These are phyloP conservation scores for Kazachstania viticola DNA, from an alignment of 805 yeast species.

Conservation along the genomic window DNA sequence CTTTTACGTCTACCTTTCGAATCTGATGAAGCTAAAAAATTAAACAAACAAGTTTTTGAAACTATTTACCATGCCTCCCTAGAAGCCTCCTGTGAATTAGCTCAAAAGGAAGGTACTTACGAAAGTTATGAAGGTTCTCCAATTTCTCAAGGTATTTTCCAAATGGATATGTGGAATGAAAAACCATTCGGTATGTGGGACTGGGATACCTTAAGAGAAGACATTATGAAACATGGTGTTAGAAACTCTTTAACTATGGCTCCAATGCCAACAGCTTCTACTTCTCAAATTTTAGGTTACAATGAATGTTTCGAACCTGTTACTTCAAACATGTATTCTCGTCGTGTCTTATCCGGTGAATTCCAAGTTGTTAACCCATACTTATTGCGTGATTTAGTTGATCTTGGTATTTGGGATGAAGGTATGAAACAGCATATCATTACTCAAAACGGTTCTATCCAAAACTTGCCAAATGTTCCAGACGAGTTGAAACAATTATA, in stretches of 20 bases:
- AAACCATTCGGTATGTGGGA: slow-evolving; percentile 76
- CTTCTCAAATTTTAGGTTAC: slow-evolving; percentile 88
- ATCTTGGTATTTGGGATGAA: slow-evolving; percentile 73
- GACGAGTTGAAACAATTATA: slow-evolving; percentile 63
- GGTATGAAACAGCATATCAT: slow-evolving; percentile 69
- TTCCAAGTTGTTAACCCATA: slow-evolving; percentile 87
- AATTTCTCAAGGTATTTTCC: slow-evolving; percentile 73
- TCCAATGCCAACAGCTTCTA: slow-evolving; percentile 97
- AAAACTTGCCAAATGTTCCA: slow-evolving; percentile 64
- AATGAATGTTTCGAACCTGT: slow-evolving; percentile 95
- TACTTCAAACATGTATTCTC: slow-evolving; percentile 82
- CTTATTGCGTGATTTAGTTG: slow-evolving; percentile 69
- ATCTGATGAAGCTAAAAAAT: slow-evolving; percentile 58
- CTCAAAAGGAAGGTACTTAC: slow-evolving; percentile 58
- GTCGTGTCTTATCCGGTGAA: slow-evolving; percentile 90
- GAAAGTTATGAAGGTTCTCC: slow-evolving; percentile 76
- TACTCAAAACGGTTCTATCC: slow-evolving; percentile 75
- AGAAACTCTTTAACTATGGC: slow-evolving; percentile 84
- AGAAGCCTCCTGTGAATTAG: slow-evolving; percentile 78
- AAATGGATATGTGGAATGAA: slow-evolving; percentile 77
- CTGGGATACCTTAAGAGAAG: slow-evolving; percentile 62
- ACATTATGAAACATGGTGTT: slow-evolving; percentile 53
- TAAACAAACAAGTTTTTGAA: slow-evolving; percentile 83
- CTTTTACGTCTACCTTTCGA: slow-evolving; percentile 77
- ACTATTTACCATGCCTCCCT: slow-evolving; percentile 91